Percentiles rank a stretch among this genome's conserved stretches.
Evolutionary conservation across 208 protist species (phyloP).

Genomic region (Borovskyia barvae): DNA sequence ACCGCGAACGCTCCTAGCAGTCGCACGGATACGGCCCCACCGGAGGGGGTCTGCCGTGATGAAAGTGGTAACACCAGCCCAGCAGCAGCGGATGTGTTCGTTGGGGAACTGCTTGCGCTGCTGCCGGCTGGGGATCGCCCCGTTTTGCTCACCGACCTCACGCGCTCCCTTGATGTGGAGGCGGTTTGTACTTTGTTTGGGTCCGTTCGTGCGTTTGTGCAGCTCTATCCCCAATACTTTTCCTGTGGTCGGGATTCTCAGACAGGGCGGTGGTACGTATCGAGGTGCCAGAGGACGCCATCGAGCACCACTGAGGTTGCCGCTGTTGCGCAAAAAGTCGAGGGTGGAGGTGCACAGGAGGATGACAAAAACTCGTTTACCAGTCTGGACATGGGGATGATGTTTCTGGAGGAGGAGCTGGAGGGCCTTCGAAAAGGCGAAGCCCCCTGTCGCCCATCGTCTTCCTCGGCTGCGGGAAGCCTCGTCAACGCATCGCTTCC

Average conservation of each 20-base stretch:
- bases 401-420: slow-evolving; percentile 24
- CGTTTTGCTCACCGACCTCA: slow-evolving; percentile 53
- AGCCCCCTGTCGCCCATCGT: no score
- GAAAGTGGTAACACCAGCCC: neutral
- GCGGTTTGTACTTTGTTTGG: slow-evolving; percentile 42
- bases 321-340: neutral
- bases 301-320: neutral
- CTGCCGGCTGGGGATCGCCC: slow-evolving; percentile 52
- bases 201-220: slow-evolving; percentile 54
- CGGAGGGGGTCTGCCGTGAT: neutral
- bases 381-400: slow-evolving; percentile 12
- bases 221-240: slow-evolving; percentile 50
- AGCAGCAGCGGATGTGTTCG: slow-evolving; percentile 12
- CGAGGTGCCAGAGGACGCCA: neutral
- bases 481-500: neutral
- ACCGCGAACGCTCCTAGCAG: neutral
- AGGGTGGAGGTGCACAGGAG: neutral
- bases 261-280: slow-evolving; percentile 44
- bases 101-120: slow-evolving; percentile 34
- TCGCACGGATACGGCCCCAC: no score
- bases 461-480: neutral
- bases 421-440: no score
- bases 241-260: slow-evolving; percentile 13
- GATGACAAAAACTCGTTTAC: neutral
- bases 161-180: slow-evolving; percentile 53